Base-by-base conservation (phyloP, 1,284 basidiomycete species). In the Ganoderma leucocontextum region DNA sequence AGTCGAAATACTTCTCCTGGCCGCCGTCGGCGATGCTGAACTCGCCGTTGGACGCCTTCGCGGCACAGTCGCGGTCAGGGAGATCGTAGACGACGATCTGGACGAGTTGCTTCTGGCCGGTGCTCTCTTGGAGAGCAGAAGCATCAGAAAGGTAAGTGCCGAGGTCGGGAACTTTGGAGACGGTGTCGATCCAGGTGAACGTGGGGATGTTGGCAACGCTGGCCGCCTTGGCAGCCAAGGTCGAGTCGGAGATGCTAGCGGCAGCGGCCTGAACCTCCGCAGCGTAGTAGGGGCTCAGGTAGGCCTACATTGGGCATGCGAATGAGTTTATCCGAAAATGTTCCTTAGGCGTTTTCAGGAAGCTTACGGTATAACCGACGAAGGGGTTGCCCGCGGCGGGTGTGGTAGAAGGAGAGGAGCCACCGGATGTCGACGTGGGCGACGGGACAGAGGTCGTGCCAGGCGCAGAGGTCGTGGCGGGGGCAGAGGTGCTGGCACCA, bases 51-150 rank as follows among this genome's bases (percentile, higher is more conserved):
- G 89, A 90, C 33, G 89, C 87, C 72, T 82, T 79, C 66, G 89
- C 89, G 67, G 88, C 86, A 74, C 89, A 91, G 72, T 90, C 89
- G 79, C 89, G 87, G 72, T 88, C 87, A 53, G 88, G 88, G 57
- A 82, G 75, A 73, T 89, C 87, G 78, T 89, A 89, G 58, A 90
- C 84, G 71, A 90, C 87, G 70, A 90, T 89, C 74, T 87, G 87
- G 35, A 90, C 83, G 62, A 90, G 75, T 72, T 85, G 84, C 74
- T 87, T 86, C 65, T 82, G 78, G 53, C 86, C 86, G 33, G 80
- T 78, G 62, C 82, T 77, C 72, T 82, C 81, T 36, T 79, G 79
- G 67, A 83, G 76, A 19, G 84, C 78, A 60, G 76, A 75, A 22
- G 88, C 87, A 73, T 84, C 83, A 12, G 86, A 83, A 63, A 90